Conservation (phyloP, 108 stramenopile species). For the Fragilaria crotonensis region DNA sequence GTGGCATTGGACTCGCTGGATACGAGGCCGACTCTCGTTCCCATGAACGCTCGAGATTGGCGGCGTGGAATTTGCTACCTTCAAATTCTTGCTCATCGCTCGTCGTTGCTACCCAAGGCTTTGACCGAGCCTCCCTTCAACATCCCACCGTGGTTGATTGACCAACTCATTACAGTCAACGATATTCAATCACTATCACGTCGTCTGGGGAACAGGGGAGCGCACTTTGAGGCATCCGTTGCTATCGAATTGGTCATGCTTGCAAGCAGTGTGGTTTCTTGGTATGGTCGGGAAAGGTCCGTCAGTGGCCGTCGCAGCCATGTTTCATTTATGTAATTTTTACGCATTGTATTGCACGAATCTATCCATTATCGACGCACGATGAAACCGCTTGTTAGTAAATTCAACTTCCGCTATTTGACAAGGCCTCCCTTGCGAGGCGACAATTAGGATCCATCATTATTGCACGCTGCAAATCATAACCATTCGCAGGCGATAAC, state of each 20-base stretch:
- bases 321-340: too few species aligned
- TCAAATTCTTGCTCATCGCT: slow-evolving; percentile 16
- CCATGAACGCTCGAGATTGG: slow-evolving; percentile 1
- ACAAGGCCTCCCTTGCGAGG: slow-evolving; percentile 12
- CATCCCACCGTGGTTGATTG: slow-evolving; percentile 17
- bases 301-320: too few species aligned
- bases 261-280: slow-evolving; percentile 19
- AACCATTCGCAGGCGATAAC: not conserved
- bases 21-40: not conserved
- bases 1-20: not conserved
- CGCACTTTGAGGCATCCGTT: slow-evolving; percentile 28
- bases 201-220: slow-evolving; percentile 14
- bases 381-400: too few species aligned
- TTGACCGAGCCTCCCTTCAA: slow-evolving; percentile 13
- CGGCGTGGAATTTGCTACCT: slow-evolving; percentile 21
- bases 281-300: slow-evolving; percentile 15
- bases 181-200: slow-evolving; percentile 28
- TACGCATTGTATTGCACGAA: too few species aligned
- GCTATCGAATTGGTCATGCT: slow-evolving; percentile 23
- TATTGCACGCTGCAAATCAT: slow-evolving; percentile 19
- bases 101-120: slow-evolving; percentile 8
- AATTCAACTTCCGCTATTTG: too few species aligned
- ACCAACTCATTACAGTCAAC: slow-evolving; percentile 18
- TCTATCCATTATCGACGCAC: too few species aligned
- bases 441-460: slow-evolving; percentile 21